Evolutionary conservation across 2,329 filamentous ascomycete genomes (phyloP), one percentile per base, ranked within the genome.

Genomic region (Xylaria sp.): DNA sequence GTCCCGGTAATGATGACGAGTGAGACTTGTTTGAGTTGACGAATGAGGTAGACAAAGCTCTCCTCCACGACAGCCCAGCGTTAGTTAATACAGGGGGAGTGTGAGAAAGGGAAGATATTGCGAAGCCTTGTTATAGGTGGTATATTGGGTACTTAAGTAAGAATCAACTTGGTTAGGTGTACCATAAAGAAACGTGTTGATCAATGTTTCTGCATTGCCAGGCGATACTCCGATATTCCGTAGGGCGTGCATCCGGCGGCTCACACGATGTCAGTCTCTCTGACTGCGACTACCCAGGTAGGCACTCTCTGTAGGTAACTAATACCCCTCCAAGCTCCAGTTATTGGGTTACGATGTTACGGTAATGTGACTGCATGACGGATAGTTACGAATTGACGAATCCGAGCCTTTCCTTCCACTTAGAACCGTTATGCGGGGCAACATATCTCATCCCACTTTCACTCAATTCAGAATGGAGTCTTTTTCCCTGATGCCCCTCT

Each of bases 401-500:
- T 58, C 54, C n/a, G 30, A 30, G 12, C 30, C 39, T 42, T 42
- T 42, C n/a, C n/a, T n/a, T 42, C 4, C 39, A 42, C 14, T 42
- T 12, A 42, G 39, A n/a, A 27, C 21, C 27, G 5, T 14, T 53
- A 59, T 59, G 66, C 58, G 65, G 65, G 61, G 65, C 27, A 36
- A 27, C 42, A n/a, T 30, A 34, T 45, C 24, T 2, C 61, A 58
- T 65, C 42, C 48, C 57, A 45, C 56, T 50, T 50, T 60, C 21
- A 19, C 42, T 47, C 9, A 8, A 36, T 36, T 36, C 8, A 12
- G 34, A 36, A 8, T 36, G 8, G 34, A 9, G 8, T 36, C 34
- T 32, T n/a, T 34, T 47, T 27, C 39, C 24, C 42, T 24, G 19
- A 27, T 63, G 42, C 61, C 64, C 65, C 68, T 60, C 60, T n/a